Base-by-base conservation (phyloP, 2,329 filamentous ascomycete genomes). In the Aureobasidium pullulans region DNA sequence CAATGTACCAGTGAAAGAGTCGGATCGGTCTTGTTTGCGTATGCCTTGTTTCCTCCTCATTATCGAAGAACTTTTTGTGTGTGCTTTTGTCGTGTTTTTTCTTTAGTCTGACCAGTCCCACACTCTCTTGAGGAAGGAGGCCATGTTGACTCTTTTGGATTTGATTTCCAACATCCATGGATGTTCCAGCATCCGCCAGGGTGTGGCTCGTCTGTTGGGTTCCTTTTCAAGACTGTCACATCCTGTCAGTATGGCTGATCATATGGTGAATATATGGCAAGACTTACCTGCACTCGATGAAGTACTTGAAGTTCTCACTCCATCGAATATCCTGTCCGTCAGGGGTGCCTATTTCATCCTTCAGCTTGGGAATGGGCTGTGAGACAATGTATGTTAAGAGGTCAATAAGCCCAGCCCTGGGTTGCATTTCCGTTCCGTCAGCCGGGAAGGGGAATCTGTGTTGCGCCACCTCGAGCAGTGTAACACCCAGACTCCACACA, bases 81-180 rank as follows among this genome's bases (percentile, higher is more conserved):
- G 10, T 49, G 7, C 40, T 49, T 40, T 44, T 34, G 40, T 46
- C n/a, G 23, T 23, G 23, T 23, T 23, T 23, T 15, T 52, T 52
- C 48, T 39, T 48, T 72, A 85, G 63, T 90, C 85, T 64, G 94
- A 86, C 94, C 94, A 99, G 61, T 92, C 94, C 94, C 94, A 99
- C 44, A 99, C 94, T 67, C 94, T 91, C 62, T 87, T 85, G 61
- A 99, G 82, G 75, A 96, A 99, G 69, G 91, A 89, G 65, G 85
- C 85, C 92, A 99, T 97, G 75, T 97, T 97, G 72, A 99, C 94
- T 66, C 94, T 90, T 80, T 96, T 97, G 58, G 84, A 81, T 69
- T 87, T 88, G 90, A 97, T 97, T 69, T 99, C 94, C 43, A 90
- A 79, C 87, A 99, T 96, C 94, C 94, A 99, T 1, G 94, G 94